These are phyloP conservation scores for Sphagnum magellanicum DNA, from an alignment of 228 moss, liverwort and hornwort genomes.

Conservation along the genomic window DNA sequence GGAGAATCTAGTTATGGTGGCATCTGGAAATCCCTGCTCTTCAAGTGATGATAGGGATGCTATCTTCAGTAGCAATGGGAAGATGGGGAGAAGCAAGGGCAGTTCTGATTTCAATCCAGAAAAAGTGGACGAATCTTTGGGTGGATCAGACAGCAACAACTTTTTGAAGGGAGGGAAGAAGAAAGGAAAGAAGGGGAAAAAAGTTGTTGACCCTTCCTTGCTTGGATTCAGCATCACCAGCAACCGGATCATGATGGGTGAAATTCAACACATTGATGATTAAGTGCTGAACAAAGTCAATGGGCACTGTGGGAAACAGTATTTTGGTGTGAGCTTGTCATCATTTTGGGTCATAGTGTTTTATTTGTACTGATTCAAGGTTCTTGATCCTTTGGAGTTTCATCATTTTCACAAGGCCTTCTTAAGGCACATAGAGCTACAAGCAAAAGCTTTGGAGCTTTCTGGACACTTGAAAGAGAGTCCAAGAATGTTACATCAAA, in stretches of 20 bases:
- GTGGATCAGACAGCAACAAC: constrained; percentile 25
- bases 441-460: no score
- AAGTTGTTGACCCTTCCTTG: constrained; percentile 89
- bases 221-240: constrained; percentile 93
- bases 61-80: constrained; percentile 25
- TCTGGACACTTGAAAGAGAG: no score
- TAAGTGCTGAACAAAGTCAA: constrained; percentile 9
- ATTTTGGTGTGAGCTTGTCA: background rate
- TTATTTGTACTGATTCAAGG: background rate
- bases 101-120: constrained; percentile 38
- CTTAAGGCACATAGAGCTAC: background rate
- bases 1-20: constrained; percentile 59
- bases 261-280: constrained; percentile 95
- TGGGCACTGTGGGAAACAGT: background rate
- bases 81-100: constrained; percentile 41
- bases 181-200: constrained; percentile 96
- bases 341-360: background rate
- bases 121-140: constrained; percentile 30
- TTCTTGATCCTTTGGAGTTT: background rate
- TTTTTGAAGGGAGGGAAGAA: constrained; percentile 47
- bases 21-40: constrained; percentile 4
- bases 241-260: constrained; percentile 99
- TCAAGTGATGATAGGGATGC: constrained; percentile 47
- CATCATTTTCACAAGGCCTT: background rate
- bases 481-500: no score